phyloP scores from a whole-genome alignment of 495 filamentous ascomycete genomes.

The Xanthoparmelia taractica region DNA sequence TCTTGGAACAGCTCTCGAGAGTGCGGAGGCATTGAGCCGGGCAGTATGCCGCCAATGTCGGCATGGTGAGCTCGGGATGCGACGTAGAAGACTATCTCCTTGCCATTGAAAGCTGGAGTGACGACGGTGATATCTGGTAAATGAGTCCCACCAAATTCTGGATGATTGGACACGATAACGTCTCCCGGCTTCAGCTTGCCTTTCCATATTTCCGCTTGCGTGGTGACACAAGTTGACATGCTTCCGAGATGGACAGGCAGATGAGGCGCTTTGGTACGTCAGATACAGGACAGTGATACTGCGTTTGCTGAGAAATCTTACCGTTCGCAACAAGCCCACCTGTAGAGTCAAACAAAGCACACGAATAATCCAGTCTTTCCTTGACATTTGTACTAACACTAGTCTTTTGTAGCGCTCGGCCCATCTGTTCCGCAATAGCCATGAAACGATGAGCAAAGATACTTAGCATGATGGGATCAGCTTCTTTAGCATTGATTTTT shows the following conservation, averaged over 20 bases:
- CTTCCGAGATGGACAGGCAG: slow-evolving; percentile 85
- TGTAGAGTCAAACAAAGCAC: slow-evolving; percentile 85
- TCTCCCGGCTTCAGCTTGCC: slow-evolving; percentile 85
- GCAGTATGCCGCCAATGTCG: slow-evolving; percentile 92
- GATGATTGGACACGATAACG: slow-evolving; percentile 93
- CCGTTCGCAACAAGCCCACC: slow-evolving; percentile 89
- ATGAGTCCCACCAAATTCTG: slow-evolving; percentile 83
- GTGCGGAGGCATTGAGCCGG: slow-evolving; percentile 94
- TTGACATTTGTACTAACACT: slow-evolving; percentile 98
- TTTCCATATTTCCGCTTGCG: slow-evolving; percentile 88
- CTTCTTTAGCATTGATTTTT: slow-evolving; percentile 31
- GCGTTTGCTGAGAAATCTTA: slow-evolving; percentile 18
- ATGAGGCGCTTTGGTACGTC: slow-evolving; percentile 57
- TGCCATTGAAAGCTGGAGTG: slow-evolving; percentile 83
- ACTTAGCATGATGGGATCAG: slow-evolving; percentile 85
- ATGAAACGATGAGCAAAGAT: slow-evolving; percentile 98
- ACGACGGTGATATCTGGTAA: slow-evolving; percentile 91
- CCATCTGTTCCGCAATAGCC: slow-evolving; percentile 99
- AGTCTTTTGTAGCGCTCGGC: slow-evolving; percentile 89
- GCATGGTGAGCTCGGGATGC: slow-evolving; percentile 93
- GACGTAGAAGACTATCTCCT: slow-evolving; percentile 92
- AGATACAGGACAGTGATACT: neutral
- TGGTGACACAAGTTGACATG: slow-evolving; percentile 92
- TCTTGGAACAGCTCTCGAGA: slow-evolving; percentile 91
- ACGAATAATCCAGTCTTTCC: slow-evolving; percentile 93